These are phyloP conservation scores for Calonectria leucothoes DNA, from an alignment of 2,329 filamentous ascomycete species.

Conservation along the genomic window DNA sequence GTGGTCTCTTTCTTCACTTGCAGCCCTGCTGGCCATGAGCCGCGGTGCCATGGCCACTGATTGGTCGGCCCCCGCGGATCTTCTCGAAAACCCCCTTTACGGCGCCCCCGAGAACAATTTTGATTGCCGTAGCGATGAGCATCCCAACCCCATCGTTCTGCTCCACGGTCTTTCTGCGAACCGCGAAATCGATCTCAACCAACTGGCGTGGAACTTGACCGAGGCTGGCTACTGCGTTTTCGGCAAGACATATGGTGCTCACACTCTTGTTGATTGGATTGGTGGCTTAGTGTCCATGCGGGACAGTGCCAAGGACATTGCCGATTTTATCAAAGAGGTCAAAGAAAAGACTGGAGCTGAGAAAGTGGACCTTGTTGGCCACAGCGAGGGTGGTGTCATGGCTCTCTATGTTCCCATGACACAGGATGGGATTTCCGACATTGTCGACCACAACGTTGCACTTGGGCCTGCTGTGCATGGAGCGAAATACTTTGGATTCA, in stretches of 20 bases:
- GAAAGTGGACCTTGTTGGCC: background rate
- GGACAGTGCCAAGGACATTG: slow-evolving; percentile 6
- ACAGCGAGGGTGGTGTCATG: slow-evolving; percentile 4
- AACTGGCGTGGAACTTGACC: background rate
- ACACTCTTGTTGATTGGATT: background rate
- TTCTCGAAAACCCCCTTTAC: background rate
- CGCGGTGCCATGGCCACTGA: background rate
- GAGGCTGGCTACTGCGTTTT: slow-evolving; percentile 3
- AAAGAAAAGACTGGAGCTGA: background rate
- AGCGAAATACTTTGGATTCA: slow-evolving; percentile 1
- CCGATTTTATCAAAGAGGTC: background rate
- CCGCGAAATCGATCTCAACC: background rate
- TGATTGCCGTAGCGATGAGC: background rate
- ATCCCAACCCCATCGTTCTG: background rate
- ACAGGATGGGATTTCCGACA: background rate
- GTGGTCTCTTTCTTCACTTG: background rate
- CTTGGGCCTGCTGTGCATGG: background rate
- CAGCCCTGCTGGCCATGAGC: background rate
- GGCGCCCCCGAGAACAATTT: background rate
- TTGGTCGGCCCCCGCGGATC: background rate
- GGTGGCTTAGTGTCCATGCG: background rate
- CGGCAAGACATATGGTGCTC: background rate
- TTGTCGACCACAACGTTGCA: background rate
- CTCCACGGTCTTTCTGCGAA: slow-evolving; percentile 1
- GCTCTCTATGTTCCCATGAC: slow-evolving; percentile 5